Conservation (phyloP, 2,329 filamentous ascomycete genomes). For the Geoglossum cookeanum region DNA sequence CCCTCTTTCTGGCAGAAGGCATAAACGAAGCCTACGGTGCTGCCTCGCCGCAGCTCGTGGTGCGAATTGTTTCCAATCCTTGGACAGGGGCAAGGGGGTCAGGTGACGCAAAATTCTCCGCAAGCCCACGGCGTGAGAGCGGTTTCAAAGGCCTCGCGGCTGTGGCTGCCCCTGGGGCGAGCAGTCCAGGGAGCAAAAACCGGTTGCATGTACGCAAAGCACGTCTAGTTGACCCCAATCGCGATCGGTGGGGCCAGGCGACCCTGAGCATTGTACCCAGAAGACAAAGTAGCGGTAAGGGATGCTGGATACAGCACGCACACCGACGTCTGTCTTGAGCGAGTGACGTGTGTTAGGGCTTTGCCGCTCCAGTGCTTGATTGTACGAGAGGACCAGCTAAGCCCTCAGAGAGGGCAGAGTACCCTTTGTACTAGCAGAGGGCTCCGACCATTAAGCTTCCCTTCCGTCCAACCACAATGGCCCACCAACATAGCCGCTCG, state of each 20-base stretch:
- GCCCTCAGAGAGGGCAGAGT: not conserved
- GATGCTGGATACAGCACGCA: not conserved
- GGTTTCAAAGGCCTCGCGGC: not conserved
- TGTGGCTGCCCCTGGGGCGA: not conserved
- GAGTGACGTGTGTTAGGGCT: not conserved
- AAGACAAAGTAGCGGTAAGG: not conserved
- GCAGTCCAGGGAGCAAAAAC: not conserved
- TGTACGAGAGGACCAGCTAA: not conserved
- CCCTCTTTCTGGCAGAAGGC: not conserved
- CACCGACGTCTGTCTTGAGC: not conserved
- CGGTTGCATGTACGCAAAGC: not conserved
- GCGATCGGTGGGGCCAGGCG: not conserved
- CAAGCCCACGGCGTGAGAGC: not conserved
- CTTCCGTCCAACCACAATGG: not conserved
- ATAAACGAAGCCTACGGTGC: not conserved
- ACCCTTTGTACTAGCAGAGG: too few relatives aligned
- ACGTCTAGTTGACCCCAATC: not conserved
- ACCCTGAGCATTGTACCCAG: not conserved
- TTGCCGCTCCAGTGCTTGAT: not conserved
- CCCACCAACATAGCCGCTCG: not conserved
- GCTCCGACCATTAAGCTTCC: not conserved
- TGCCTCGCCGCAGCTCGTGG: not conserved
- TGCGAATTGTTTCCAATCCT: not conserved
- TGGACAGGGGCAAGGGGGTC: not conserved
- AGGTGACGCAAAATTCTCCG: not conserved